A percentile compares a stretch with the other conserved stretches of the same genome.
These are phyloP conservation scores for Lodderomyces elongisporus DNA, from an alignment of 1,139 yeast species.

Conservation along the genomic window DNA sequence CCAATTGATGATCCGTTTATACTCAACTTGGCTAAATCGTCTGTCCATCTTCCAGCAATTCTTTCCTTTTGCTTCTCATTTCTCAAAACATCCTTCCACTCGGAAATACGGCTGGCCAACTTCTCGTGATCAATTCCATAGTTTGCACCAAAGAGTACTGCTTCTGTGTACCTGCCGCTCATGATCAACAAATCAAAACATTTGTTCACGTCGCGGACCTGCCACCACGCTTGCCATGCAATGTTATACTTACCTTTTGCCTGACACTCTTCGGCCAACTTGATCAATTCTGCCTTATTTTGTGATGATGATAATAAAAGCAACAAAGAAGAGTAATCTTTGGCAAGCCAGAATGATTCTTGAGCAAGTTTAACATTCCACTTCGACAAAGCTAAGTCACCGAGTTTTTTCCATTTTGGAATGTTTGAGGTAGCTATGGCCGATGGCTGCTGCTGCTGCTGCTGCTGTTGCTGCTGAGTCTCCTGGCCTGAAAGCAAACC, in stretches of 20 bases:
- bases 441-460: conserved; percentile 50
- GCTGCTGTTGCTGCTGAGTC: too few relatives aligned
- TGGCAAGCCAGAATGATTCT: conserved; percentile 72
- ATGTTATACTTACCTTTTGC: conserved; percentile 75
- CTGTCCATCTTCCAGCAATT: conserved; percentile 56
- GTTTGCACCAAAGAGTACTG: conserved; percentile 73
- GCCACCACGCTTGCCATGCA: conserved; percentile 92
- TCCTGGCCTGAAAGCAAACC: conserved; percentile 56
- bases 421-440: conserved; percentile 31
- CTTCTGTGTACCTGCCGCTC: conserved; percentile 77
- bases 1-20: conserved; percentile 18
- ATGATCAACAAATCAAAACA: conserved; percentile 64
- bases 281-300: conserved; percentile 52
- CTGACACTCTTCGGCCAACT: conserved; percentile 62
- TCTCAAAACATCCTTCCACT: conserved; percentile 63
- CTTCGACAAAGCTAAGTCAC: conserved; percentile 73
- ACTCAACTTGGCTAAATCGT: conserved; percentile 28
- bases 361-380: conserved; percentile 84
- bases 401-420: conserved; percentile 83
- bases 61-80: conserved; percentile 45
- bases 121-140: conserved; percentile 49
- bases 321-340: conserved; percentile 77
- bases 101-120: conserved; percentile 31
- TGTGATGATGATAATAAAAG: conserved; percentile 81
- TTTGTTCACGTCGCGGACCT: conserved; percentile 61